Evolutionary conservation across 495 filamentous ascomycete genomes (phyloP).

Genomic region (Annulohypoxylon maeteangense): DNA sequence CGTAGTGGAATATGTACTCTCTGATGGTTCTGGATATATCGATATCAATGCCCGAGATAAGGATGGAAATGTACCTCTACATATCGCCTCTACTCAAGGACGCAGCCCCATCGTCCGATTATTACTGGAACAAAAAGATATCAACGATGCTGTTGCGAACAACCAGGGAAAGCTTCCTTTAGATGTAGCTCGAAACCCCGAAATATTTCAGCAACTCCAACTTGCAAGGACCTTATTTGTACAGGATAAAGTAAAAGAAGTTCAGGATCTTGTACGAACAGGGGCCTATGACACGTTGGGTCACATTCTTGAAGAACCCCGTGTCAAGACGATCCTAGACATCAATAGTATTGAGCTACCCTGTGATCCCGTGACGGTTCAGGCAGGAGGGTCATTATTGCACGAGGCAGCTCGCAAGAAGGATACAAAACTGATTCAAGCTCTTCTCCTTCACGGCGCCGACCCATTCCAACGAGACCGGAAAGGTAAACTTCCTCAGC

Average conservation of each 20-base stretch:
- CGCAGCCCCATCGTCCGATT: slow-evolving; percentile 80
- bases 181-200: slow-evolving; percentile 88
- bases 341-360: slow-evolving; percentile 90
- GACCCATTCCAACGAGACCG: slow-evolving; percentile 96
- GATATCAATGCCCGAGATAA: slow-evolving; percentile 91
- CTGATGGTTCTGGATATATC: slow-evolving; percentile 69
- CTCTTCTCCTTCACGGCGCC: slow-evolving; percentile 93
- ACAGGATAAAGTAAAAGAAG: slow-evolving; percentile 82
- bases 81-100: slow-evolving; percentile 86
- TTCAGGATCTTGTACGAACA: slow-evolving; percentile 77
- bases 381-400: slow-evolving; percentile 85
- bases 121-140: slow-evolving; percentile 77
- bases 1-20: slow-evolving; percentile 96
- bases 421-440: slow-evolving; percentile 85
- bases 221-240: slow-evolving; percentile 90
- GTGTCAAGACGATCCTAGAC: slow-evolving; percentile 85
- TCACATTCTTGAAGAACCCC: slow-evolving; percentile 81
- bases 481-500: slow-evolving; percentile 94
- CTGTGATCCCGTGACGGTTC: slow-evolving; percentile 77
- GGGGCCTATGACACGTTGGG: slow-evolving; percentile 81
- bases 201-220: slow-evolving; percentile 95
- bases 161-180: slow-evolving; percentile 86
- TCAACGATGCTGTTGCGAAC: slow-evolving; percentile 93
- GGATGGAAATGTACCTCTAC: slow-evolving; percentile 93
- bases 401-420: slow-evolving; percentile 92